Base-by-base conservation (phyloP, 495 filamentous ascomycete species). In the Darksidea phi region DNA sequence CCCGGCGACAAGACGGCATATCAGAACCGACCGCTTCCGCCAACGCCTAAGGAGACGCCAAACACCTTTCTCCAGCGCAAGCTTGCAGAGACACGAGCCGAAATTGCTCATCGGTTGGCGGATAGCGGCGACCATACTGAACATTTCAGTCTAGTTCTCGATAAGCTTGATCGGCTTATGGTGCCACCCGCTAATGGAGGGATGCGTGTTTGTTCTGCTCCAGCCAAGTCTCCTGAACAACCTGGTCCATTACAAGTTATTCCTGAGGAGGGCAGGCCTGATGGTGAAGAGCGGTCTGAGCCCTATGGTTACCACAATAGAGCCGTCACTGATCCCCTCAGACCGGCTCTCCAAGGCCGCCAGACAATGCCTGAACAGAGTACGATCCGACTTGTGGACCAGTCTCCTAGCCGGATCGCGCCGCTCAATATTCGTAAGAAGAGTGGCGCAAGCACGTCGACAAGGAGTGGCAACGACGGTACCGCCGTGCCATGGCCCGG, bases 81-180 rank as follows among this genome's bases (percentile, higher is more conserved):
- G 37, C 70, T 86, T 4, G 78, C 78, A 5, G 81, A 85, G 69
- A 83, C 81, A 13, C 80, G 84, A 8, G 78, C 79, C 18, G 77
- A 78, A 60, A 73, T 87, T 17, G 75, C 81, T 49, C 37, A 43
- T 21, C 75, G 79, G 47, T 74, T 76, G 11, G 32, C 43, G 13
- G 59, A 68, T 13, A 59, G 64, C 20, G 68, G 66, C 5, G 58
- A 55, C 32, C 69, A 67, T 32, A 61, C 67, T 8, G 67, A 62
- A 10, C 81, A 81, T 58, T 71, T 88, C 25, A 77, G 80, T 18
- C 79, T 82, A 32, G 79, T 88, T 2, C 83, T 88, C 41, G 75
- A 76, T 0, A 80, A 86, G 54, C 74, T 87, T 25, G 84, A 87
- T 67, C 74, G 79, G n/a, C 72, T 87, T 50, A 84, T 86, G 53